Percentiles rank a stretch among this genome's conserved stretches.
Evolutionary conservation across 2,329 filamentous ascomycete genomes (phyloP).

Genomic region (Phialocephala sp.): DNA sequence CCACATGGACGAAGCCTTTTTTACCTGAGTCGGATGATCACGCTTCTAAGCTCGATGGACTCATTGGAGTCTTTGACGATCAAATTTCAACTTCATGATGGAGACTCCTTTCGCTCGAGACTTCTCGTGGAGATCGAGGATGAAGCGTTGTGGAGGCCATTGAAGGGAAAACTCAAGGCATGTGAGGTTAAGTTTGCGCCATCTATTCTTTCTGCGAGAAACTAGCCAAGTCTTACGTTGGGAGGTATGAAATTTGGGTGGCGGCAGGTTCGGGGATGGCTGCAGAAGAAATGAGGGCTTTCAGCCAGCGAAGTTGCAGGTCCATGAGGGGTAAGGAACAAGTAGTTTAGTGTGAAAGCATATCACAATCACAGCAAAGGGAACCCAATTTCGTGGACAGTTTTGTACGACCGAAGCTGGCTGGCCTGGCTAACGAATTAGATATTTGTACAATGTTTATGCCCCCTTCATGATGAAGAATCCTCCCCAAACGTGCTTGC

Average conservation of each 20-base stretch:
- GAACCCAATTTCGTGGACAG: conserved; percentile 25
- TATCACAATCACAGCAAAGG: background rate
- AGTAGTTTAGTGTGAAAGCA: background rate
- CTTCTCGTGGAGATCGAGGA: background rate
- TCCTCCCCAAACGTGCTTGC: conserved; percentile 33
- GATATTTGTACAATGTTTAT: conserved; percentile 43
- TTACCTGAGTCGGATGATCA: background rate
- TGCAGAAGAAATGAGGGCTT: too few relatives aligned
- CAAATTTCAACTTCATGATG: background rate
- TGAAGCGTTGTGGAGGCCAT: background rate
- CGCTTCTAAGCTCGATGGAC: background rate
- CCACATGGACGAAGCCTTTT: background rate
- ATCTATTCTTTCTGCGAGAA: background rate
- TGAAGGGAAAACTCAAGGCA: background rate
- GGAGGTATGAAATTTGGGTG: too few relatives aligned
- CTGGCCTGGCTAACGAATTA: conserved; percentile 41
- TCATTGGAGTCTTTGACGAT: background rate
- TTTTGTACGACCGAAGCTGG: conserved; percentile 39
- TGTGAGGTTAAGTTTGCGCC: background rate
- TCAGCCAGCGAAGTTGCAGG: too few relatives aligned
- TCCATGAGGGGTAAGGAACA: background rate
- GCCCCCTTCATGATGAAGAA: conserved; percentile 13
- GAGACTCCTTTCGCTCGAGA: too few relatives aligned
- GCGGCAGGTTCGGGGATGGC: too few relatives aligned
- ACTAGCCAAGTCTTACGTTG: too few relatives aligned